Percentiles rank a stretch among this genome's conserved stretches.
Evolutionary conservation across 495 filamentous ascomycete species (phyloP).

Genomic region (Cenococcum geophilum): DNA sequence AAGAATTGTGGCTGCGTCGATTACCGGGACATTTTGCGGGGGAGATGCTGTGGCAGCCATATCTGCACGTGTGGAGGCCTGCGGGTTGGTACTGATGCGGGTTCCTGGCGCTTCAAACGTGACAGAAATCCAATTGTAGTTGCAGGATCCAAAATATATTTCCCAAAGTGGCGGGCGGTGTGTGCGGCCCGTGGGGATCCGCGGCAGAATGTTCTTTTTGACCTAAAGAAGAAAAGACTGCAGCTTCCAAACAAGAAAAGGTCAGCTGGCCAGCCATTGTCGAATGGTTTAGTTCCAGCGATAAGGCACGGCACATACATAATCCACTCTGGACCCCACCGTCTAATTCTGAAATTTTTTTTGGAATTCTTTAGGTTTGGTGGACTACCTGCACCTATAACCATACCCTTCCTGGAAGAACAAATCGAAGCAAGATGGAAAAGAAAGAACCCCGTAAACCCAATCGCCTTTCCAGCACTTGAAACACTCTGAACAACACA

Average conservation of each 20-base stretch:
- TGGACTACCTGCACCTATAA: neutral
- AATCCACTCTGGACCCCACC: neutral
- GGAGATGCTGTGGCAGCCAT: neutral
- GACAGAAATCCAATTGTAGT: constrained; percentile 16
- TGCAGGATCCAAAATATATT: neutral
- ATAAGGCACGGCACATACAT: too few species aligned
- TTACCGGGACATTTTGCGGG: constrained; percentile 31
- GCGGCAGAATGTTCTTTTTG: constrained; percentile 11
- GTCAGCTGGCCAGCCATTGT: too few species aligned
- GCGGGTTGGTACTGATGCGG: neutral
- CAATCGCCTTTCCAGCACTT: too few species aligned
- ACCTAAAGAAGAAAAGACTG: too few species aligned
- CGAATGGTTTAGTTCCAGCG: too few species aligned
- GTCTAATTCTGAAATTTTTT: neutral
- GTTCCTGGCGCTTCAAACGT: neutral
- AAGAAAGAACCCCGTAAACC: neutral
- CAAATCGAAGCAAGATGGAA: neutral
- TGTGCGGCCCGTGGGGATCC: neutral
- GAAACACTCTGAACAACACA: too few species aligned
- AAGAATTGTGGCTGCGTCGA: constrained; percentile 46
- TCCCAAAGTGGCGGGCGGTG: constrained; percentile 14
- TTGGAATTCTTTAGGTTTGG: constrained; percentile 4
- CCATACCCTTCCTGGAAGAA: neutral
- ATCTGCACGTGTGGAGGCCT: neutral
- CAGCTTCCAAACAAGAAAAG: too few species aligned